These are phyloP conservation scores for Colletotrichum orchidophilum DNA, from an alignment of 2,329 filamentous ascomycete genomes.

Conservation along the genomic window DNA sequence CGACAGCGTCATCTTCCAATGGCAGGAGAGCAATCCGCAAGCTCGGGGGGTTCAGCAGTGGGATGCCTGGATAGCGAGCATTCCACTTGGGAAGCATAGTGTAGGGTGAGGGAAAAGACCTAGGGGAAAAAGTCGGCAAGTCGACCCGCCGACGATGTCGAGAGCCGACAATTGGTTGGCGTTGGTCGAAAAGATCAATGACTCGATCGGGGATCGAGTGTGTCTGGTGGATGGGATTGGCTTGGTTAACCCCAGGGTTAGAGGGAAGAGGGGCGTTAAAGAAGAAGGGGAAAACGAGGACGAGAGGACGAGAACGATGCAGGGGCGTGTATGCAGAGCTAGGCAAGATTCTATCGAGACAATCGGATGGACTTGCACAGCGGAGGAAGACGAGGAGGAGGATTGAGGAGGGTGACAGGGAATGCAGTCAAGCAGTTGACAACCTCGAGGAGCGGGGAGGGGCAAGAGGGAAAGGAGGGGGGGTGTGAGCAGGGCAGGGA, in stretches of 20 bases:
- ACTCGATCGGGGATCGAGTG: conserved; percentile 30
- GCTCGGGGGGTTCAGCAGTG: conserved; percentile 23
- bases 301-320: background rate
- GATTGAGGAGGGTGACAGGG: conserved; percentile 21
- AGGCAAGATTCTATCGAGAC: conserved; percentile 15
- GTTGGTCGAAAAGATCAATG: conserved; percentile 26
- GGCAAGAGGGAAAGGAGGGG: background rate
- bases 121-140: conserved; percentile 20
- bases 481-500: background rate
- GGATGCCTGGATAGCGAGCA: background rate
- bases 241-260: conserved; percentile 27
- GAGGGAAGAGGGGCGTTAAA: conserved; percentile 4
- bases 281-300: background rate
- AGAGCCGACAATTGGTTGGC: conserved; percentile 17
- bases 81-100: background rate
- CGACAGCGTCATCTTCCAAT: conserved; percentile 24
- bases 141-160: conserved; percentile 26
- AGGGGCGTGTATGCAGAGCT: conserved; percentile 15
- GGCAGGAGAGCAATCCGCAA: conserved; percentile 13
- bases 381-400: conserved; percentile 15
- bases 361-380: background rate
- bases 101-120: background rate
- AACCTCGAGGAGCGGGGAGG: background rate
- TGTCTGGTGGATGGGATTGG: conserved; percentile 16
- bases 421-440: conserved; percentile 3